Evolutionary conservation across 1,139 yeast genomes (phyloP), one percentile per base, ranked within the genome.

Genomic region (Yamadazyma sp.): DNA sequence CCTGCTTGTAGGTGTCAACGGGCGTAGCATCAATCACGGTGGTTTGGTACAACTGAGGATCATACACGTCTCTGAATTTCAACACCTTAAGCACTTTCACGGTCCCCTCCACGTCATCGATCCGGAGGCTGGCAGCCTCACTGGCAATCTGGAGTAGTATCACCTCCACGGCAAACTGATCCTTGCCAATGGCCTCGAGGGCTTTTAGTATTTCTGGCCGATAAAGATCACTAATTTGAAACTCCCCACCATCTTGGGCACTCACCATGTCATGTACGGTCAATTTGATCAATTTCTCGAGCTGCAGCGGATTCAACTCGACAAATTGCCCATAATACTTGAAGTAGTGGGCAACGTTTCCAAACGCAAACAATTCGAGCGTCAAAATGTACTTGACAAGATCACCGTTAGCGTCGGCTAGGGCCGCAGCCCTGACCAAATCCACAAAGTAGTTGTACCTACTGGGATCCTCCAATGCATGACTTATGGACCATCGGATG

Each of bases 351-450:
- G 48, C 40, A 25, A 54, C 52, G 32, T 59, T 55, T 2, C 76
- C 75, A 47, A 64, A 68, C 2, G 72, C 53, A 43, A 67, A 69
- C 33, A 70, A 53, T 48, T 70, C 76, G 8, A 65, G 37, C 1
- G 46, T 44, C 24, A 43, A 43, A 16, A 41, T 13, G 29, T 39
- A 22, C 21, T 32, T 31, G 12, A n/a, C 15, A 14, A 29, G n/a
- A 13, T 33, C 39, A 4, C 12, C 3, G 12, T 12, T 9, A 7
- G 16, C 11, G 3, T 7, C 8, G 9, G 27, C 22, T 11, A 4
- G 4, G 10, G 17, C 17, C 18, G 10, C 2, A 2, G 12, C n/a
- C 10, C 31, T 15, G 6, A 37, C 25, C 29, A 44, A 33, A 13
- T 38, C 36, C 2, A 15, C 16, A 13, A 45, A 38, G 32, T 44